phyloP scores from a whole-genome alignment of 441 rosid species.

The Breynia disticha region DNA sequence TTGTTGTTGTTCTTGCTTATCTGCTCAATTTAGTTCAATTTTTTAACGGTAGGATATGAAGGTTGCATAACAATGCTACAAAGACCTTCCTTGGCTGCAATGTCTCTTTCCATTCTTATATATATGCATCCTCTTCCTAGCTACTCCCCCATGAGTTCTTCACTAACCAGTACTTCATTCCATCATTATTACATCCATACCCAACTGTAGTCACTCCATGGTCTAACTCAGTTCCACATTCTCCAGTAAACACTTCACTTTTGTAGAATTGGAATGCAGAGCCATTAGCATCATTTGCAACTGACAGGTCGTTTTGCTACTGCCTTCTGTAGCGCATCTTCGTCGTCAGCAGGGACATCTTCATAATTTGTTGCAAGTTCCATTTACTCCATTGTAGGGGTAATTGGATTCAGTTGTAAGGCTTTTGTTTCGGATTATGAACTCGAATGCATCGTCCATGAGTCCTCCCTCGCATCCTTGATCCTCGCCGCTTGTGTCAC shows the following conservation, averaged over 20 bases:
- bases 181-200: slow-evolving; percentile 40
- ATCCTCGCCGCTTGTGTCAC: slow-evolving; percentile 46
- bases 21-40: no score
- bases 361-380: slow-evolving; percentile 47
- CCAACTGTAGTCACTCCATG: slow-evolving; percentile 77
- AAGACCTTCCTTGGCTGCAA: slow-evolving; percentile 41
- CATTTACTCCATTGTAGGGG: slow-evolving; percentile 35
- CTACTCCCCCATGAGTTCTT: slow-evolving; percentile 20
- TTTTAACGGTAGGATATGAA: slow-evolving; percentile 49
- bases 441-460: slow-evolving; percentile 63
- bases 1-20: no score
- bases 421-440: slow-evolving; percentile 50
- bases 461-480: slow-evolving; percentile 72
- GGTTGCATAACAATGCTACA: slow-evolving; percentile 75
- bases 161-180: slow-evolving; percentile 69
- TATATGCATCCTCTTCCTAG: slow-evolving; percentile 84
- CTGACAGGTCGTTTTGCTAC: slow-evolving; percentile 66
- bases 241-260: slow-evolving; percentile 58
- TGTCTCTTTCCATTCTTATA: slow-evolving; percentile 61
- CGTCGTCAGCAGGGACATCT: slow-evolving; percentile 48
- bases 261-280: slow-evolving; percentile 60
- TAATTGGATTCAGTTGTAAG: slow-evolving; percentile 47
- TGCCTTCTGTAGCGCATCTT: slow-evolving; percentile 48
- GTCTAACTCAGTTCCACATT: slow-evolving; percentile 50
- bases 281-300: slow-evolving; percentile 61